Percentiles rank a stretch among this genome's conserved stretches.
phyloP scores from a whole-genome alignment of 2,329 filamentous ascomycete genomes.

The Arthrinium phaeospermum region DNA sequence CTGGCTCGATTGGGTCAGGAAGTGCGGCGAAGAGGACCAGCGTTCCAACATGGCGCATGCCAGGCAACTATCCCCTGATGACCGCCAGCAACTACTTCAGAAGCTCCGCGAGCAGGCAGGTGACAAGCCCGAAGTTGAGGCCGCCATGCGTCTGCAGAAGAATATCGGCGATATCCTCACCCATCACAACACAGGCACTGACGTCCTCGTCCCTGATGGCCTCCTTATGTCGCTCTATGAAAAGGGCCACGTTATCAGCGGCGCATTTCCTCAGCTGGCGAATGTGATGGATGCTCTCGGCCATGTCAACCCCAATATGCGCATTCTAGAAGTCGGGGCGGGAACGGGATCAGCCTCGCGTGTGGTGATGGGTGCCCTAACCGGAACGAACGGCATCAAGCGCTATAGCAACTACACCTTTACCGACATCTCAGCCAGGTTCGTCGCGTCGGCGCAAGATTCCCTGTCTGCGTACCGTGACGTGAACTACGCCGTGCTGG shows the following conservation, averaged over 20 bases:
- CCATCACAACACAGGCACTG: conserved; percentile 25
- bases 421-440: conserved; percentile 26
- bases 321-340: conserved; percentile 22
- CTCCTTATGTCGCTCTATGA: conserved; percentile 29
- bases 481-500: conserved; percentile 20
- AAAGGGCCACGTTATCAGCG: conserved; percentile 25
- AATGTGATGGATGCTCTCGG: conserved; percentile 24
- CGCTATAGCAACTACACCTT: conserved; percentile 26
- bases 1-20: conserved; percentile 19
- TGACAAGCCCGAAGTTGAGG: conserved; percentile 21
- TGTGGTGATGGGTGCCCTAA: conserved; percentile 8
- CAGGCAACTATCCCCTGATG: conserved; percentile 18
- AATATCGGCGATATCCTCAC: conserved; percentile 30
- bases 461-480: conserved; percentile 22
- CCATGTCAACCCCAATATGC: conserved; percentile 23
- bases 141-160: conserved; percentile 22
- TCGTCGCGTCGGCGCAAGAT: conserved; percentile 22
- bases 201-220: conserved; percentile 27
- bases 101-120: conserved; percentile 4
- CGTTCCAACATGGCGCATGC: conserved; percentile 19
- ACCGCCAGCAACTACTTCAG: conserved; percentile 20
- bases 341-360: conserved; percentile 23
- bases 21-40: conserved; percentile 11
- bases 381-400: conserved; percentile 22
- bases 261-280: conserved; percentile 27